A percentile compares a stretch with the other conserved stretches of the same genome.
Evolutionary conservation across 345 rosid genomes (phyloP).

Genomic region (Dipteronia sinensis): DNA sequence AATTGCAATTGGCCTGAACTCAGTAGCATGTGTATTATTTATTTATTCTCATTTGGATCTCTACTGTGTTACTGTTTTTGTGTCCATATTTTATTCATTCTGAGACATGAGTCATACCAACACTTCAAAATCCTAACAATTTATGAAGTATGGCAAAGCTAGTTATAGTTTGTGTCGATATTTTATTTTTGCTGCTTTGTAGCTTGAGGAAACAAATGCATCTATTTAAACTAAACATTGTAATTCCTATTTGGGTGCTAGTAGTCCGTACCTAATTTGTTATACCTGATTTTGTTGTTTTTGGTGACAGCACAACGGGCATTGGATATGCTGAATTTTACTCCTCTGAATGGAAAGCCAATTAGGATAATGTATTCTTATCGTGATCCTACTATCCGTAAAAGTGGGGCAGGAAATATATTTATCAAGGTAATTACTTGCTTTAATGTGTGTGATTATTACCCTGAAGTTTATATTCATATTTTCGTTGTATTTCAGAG

Average conservation of each 20-base stretch:
- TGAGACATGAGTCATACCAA: no score
- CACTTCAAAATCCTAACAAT: no score
- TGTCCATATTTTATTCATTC: not conserved
- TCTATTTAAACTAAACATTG: not conserved
- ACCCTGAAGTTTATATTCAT: not conserved
- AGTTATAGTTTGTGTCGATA: not conserved
- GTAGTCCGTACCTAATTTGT: not conserved
- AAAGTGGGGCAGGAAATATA: constrained; percentile 76
- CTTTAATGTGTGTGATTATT: not conserved
- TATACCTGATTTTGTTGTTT: not conserved
- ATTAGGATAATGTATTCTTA: constrained; percentile 83
- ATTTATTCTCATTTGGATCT: no score
- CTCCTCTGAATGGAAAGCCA: constrained; percentile 75
- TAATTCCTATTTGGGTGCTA: not conserved
- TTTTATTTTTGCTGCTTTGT: not conserved
- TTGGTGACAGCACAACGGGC: constrained; percentile 70
- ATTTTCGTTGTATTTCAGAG: not conserved
- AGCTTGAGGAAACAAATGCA: not conserved
- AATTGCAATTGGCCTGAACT: not conserved
- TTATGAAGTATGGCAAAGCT: no score
- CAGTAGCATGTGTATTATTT: not conserved
- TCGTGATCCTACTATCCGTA: constrained; percentile 75
- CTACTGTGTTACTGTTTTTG: no score
- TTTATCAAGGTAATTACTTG: constrained; percentile 54
- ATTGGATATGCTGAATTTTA: constrained; percentile 70